Evolutionary conservation across 139 green algal species (phyloP).

Genomic region (Spirogloea muscicola): DNA sequence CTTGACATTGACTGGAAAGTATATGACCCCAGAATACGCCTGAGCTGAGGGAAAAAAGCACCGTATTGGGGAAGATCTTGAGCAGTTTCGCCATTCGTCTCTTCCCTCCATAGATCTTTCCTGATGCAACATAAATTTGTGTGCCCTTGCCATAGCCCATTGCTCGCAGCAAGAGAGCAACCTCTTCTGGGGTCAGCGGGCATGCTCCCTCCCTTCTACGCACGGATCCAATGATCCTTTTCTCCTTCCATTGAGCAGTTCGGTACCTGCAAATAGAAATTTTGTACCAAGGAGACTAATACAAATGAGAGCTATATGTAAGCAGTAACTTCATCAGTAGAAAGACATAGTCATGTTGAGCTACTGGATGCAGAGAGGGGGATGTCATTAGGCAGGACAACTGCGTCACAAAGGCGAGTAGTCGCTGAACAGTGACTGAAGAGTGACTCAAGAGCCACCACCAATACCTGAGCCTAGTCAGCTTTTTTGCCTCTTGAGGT

Average conservation of each 20-base stretch:
- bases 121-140: constrained; percentile 29
- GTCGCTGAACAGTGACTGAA: too few relatives aligned
- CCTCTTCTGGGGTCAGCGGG: constrained; percentile 32
- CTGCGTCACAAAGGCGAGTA: too few relatives aligned
- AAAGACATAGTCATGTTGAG: too few relatives aligned
- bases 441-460: too few relatives aligned
- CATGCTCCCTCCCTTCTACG: constrained; percentile 4
- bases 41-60: too few relatives aligned
- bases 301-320: too few relatives aligned
- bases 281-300: too few relatives aligned
- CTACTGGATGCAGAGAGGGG: too few relatives aligned
- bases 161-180: constrained; percentile 16
- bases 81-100: constrained; percentile 8
- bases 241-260: constrained; percentile 13
- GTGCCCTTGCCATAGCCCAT: constrained; percentile 28
- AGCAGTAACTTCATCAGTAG: too few relatives aligned
- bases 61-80: constrained; percentile 27
- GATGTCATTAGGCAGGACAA: too few relatives aligned
- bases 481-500: not conserved
- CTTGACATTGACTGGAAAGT: too few relatives aligned
- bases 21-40: too few relatives aligned
- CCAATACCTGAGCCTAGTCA: constrained; percentile 34
- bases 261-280: not conserved
- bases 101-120: constrained; percentile 40
- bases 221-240: not conserved